Evolutionary conservation across 371 early-diverging fungal species (phyloP).

Genomic region (Mortierella sp.): DNA sequence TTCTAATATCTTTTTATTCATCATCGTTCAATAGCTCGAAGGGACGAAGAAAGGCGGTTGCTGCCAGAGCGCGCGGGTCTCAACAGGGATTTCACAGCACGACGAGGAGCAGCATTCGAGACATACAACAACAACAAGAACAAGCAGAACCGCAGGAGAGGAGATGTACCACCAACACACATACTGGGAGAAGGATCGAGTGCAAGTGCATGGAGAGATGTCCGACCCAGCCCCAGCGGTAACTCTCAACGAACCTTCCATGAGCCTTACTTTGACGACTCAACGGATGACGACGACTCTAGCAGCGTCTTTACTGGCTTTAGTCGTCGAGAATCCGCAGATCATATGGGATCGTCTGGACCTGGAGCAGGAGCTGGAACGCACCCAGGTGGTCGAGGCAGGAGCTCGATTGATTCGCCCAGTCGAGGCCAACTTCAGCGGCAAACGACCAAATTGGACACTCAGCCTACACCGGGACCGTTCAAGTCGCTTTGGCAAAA

Average conservation of each 20-base stretch:
- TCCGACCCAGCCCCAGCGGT: constrained; percentile 35
- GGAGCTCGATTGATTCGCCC: constrained; percentile 7
- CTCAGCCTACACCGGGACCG: constrained; percentile 16
- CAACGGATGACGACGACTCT: constrained; percentile 44
- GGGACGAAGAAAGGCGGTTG: constrained; percentile 45
- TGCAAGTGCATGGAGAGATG: constrained; percentile 51
- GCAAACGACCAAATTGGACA: constrained; percentile 22
- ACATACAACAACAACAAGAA: constrained; percentile 51
- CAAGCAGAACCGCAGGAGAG: constrained; percentile 49
- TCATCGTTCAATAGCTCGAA: constrained; percentile 24
- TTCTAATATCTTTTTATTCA: neutral
- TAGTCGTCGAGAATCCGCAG: constrained; percentile 24
- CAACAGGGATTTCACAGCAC: constrained; percentile 48
- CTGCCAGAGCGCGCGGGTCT: constrained; percentile 47
- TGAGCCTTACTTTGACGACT: constrained; percentile 50
- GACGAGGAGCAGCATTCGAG: constrained; percentile 55
- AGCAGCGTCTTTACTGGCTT: constrained; percentile 19
- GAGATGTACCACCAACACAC: constrained; percentile 26
- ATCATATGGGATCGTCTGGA: constrained; percentile 14
- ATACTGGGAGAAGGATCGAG: constrained; percentile 55
- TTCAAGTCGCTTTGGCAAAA: constrained; percentile 53
- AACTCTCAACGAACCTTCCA: constrained; percentile 32
- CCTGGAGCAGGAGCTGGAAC: constrained; percentile 7
- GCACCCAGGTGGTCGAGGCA: neutral
- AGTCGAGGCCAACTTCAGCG: constrained; percentile 24